These are phyloP conservation scores for Colletotrichum spinosum DNA, from an alignment of 2,329 filamentous ascomycete species.

Conservation along the genomic window DNA sequence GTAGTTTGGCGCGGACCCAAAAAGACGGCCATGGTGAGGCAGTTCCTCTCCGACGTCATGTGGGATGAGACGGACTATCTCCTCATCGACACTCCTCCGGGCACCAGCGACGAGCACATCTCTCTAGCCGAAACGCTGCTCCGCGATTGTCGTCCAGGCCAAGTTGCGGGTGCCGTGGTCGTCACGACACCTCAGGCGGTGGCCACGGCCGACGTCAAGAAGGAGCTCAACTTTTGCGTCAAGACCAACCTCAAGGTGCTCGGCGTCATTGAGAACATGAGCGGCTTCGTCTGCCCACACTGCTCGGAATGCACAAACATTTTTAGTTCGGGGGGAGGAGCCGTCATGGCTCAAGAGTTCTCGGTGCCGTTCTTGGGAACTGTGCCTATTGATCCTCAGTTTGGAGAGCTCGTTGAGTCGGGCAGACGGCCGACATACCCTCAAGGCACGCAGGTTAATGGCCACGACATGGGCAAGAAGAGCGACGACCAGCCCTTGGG, in stretches of 20 bases:
- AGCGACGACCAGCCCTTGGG: conserved; percentile 38
- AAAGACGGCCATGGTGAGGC: conserved; percentile 98
- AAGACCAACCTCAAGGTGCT: conserved; percentile 85
- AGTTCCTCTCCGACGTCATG: conserved; percentile 91
- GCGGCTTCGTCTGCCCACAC: conserved; percentile 85
- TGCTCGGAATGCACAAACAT: conserved; percentile 91
- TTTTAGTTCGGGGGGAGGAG: conserved; percentile 90
- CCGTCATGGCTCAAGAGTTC: conserved; percentile 90
- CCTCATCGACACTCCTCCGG: conserved; percentile 94
- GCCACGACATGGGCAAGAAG: conserved; percentile 60
- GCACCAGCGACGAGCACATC: conserved; percentile 97
- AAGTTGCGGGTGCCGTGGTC: conserved; percentile 88
- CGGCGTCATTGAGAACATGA: conserved; percentile 98
- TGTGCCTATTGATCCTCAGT: conserved; percentile 93
- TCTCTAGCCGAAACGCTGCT: conserved; percentile 89
- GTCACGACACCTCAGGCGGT: conserved; percentile 98
- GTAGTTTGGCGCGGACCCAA: conserved; percentile 98
- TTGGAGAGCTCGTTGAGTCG: conserved; percentile 88
- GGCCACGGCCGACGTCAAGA: conserved; percentile 91
- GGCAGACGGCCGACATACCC: conserved; percentile 74
- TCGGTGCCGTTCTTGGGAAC: conserved; percentile 84
- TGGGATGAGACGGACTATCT: conserved; percentile 93
- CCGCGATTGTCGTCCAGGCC: conserved; percentile 69
- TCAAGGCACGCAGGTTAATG: conserved; percentile 72
- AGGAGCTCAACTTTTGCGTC: conserved; percentile 92